A percentile compares a stretch with the other conserved stretches of the same genome.
phyloP scores from a whole-genome alignment of 1,284 basidiomycete species.

The Mycosarcoma maydis region DNA sequence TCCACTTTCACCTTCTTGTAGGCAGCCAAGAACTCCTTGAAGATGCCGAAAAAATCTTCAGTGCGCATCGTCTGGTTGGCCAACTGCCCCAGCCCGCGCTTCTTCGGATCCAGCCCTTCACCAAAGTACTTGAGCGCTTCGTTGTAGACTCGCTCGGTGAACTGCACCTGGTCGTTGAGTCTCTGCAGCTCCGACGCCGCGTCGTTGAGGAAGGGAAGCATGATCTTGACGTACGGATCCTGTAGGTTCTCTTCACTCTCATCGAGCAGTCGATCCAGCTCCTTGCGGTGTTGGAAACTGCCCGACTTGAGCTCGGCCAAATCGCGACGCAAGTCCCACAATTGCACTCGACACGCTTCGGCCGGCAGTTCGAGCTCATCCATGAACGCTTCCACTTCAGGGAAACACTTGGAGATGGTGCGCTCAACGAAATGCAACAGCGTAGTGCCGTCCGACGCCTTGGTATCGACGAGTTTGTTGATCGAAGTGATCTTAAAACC shows the following conservation, averaged over 20 bases:
- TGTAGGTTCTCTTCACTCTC: slow-evolving; percentile 60
- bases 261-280: slow-evolving; percentile 62
- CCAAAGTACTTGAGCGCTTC: slow-evolving; percentile 66
- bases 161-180: slow-evolving; percentile 62
- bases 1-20: slow-evolving; percentile 65
- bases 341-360: slow-evolving; percentile 81
- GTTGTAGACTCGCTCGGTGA: slow-evolving; percentile 61
- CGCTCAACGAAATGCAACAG: slow-evolving; percentile 93
- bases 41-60: slow-evolving; percentile 67
- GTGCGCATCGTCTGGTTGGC: slow-evolving; percentile 62
- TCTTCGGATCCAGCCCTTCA: slow-evolving; percentile 64
- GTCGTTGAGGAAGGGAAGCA: slow-evolving; percentile 65
- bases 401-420: slow-evolving; percentile 87
- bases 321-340: slow-evolving; percentile 63
- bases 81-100: slow-evolving; percentile 56
- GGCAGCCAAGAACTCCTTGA: slow-evolving; percentile 64
- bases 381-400: slow-evolving; percentile 85
- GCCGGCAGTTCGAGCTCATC: slow-evolving; percentile 88
- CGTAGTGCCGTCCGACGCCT: slow-evolving; percentile 84
- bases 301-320: slow-evolving; percentile 66
- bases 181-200: slow-evolving; percentile 52
- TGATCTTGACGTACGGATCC: slow-evolving; percentile 65
- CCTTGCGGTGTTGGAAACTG: slow-evolving; percentile 62
- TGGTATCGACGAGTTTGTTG: slow-evolving; percentile 98
- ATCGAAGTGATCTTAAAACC: slow-evolving; percentile 97